phyloP scores from a whole-genome alignment of 1,139 yeast species.

The Debaryomyces singareniensis region DNA sequence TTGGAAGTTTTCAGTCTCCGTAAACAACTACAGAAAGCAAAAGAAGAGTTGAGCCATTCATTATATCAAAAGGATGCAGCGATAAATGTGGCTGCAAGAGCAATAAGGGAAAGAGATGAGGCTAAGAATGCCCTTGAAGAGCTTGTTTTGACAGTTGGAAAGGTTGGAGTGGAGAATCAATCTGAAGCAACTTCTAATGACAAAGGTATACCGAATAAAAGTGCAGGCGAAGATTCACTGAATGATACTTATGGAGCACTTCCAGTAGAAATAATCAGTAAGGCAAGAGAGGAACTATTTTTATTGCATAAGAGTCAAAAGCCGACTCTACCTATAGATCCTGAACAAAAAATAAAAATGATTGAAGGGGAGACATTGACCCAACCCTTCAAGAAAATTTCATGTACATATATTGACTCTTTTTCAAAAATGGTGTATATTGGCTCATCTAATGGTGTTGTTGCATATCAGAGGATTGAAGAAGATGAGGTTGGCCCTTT shows the following conservation, averaged over 20 bases:
- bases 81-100: constrained; percentile 71
- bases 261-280: constrained; percentile 20
- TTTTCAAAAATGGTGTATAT: constrained; percentile 12
- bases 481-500: constrained; percentile 5
- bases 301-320: constrained; percentile 38
- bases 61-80: constrained; percentile 89
- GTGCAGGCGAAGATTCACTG: not conserved
- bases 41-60: constrained; percentile 70
- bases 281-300: constrained; percentile 34
- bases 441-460: constrained; percentile 18
- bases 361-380: constrained; percentile 5
- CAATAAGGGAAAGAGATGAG: constrained; percentile 70
- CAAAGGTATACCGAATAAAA: too few species aligned
- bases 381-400: constrained; percentile 12
- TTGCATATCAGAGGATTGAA: constrained; percentile 12
- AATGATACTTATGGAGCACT: constrained; percentile 3
- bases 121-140: constrained; percentile 54
- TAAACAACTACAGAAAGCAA: constrained; percentile 60
- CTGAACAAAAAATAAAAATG: constrained; percentile 11
- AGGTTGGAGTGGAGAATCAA: constrained; percentile 7
- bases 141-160: constrained; percentile 28
- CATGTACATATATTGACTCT: constrained; percentile 9
- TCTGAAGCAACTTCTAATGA: constrained; percentile 4
- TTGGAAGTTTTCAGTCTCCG: constrained; percentile 73
- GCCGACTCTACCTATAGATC: constrained; percentile 20